These are phyloP conservation scores for Dunaliella salina DNA, from an alignment of 163 green algal species.

Conservation along the genomic window DNA sequence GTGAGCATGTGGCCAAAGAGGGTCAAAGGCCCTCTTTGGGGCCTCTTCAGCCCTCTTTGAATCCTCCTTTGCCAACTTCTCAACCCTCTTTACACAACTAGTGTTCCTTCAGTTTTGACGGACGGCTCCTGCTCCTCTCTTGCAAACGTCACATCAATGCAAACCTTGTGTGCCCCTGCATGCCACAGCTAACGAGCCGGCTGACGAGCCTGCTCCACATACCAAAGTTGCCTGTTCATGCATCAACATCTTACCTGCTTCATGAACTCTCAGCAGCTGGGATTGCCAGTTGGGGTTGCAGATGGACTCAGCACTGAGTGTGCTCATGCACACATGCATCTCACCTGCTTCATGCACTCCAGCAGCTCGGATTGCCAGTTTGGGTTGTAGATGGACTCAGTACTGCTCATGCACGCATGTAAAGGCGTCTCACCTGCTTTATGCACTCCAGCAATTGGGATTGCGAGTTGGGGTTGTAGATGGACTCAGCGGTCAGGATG, in stretches of 20 bases:
- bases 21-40: no score
- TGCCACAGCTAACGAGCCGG: no score
- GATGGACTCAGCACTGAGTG: constrained; percentile 81
- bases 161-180: no score
- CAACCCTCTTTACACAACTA: no score
- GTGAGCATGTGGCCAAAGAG: no score
- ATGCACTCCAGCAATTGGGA: constrained; percentile 65
- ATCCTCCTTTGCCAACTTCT: no score
- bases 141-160: no score
- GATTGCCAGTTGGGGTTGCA: constrained; percentile 61
- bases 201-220: no score
- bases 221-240: no score
- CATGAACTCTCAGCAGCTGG: constrained; percentile 66
- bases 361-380: constrained; percentile 55
- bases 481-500: constrained; percentile 72
- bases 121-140: no score
- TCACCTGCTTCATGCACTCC: constrained; percentile 67
- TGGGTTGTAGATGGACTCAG: constrained; percentile 78
- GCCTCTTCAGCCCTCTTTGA: no score
- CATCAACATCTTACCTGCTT: constrained; percentile 61
- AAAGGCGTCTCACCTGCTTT: constrained; percentile 57
- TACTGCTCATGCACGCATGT: constrained; percentile 52
- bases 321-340: constrained; percentile 48
- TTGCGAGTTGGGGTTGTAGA: constrained; percentile 67
- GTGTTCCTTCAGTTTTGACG: no score